Percentiles rank a stretch among this genome's conserved stretches.
Evolutionary conservation across 129 eudicot genomes (phyloP).

Genomic region (Lactuca sativa): DNA sequence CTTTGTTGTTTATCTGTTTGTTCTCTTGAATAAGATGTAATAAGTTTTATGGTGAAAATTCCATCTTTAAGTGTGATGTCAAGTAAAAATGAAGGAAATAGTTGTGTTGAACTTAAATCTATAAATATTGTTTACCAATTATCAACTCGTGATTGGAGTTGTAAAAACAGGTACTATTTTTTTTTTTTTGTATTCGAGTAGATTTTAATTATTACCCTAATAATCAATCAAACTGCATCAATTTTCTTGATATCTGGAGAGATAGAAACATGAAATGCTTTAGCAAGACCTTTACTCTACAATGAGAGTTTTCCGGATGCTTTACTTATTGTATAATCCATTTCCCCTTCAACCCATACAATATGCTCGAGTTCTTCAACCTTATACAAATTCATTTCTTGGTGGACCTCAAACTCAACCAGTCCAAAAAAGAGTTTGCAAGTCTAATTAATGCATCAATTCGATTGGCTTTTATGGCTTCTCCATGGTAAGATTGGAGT

Average conservation of each 20-base stretch:
- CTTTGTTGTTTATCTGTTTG: background rate
- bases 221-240: background rate
- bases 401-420: conserved; percentile 93
- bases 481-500: conserved; percentile 98
- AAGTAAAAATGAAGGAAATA: background rate
- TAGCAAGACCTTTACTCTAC: conserved; percentile 77
- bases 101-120: conserved; percentile 16
- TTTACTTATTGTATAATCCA: conserved; percentile 70
- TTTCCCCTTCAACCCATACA: conserved; percentile 89
- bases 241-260: conserved; percentile 44
- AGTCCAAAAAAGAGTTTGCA: conserved; percentile 57
- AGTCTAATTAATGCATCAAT: conserved; percentile 93
- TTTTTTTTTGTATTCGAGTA: no score
- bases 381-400: conserved; percentile 88
- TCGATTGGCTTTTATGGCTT: conserved; percentile 97
- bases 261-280: conserved; percentile 61
- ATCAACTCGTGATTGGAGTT: background rate
- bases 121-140: background rate
- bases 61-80: conserved; percentile 17
- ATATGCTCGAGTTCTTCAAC: conserved; percentile 93
- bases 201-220: no score
- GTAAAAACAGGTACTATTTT: background rate
- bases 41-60: background rate
- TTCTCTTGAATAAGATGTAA: background rate
- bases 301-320: conserved; percentile 94